A percentile compares a stretch with the other conserved stretches of the same genome.
These are phyloP conservation scores for Calocera viscosa DNA, from an alignment of 768 basidiomycete species.

Conservation along the genomic window DNA sequence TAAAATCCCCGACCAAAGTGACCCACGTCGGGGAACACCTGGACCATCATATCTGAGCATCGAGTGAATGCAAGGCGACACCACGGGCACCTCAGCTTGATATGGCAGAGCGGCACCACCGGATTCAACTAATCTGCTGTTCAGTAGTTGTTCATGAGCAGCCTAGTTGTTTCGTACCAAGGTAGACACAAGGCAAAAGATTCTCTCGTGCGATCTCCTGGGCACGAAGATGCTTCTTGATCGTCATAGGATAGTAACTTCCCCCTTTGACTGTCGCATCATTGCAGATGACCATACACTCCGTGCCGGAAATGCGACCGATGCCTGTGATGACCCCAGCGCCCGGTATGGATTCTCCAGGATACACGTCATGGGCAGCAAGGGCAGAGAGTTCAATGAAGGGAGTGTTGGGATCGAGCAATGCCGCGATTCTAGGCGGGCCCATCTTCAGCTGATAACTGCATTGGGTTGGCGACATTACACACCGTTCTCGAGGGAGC, in stretches of 20 bases:
- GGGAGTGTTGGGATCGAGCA: slow-evolving; percentile 77
- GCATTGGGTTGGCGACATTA: background rate
- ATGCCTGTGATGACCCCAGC: slow-evolving; percentile 86
- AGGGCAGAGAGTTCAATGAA: slow-evolving; percentile 80
- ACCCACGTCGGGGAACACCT: slow-evolving; percentile 87
- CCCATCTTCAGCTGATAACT: background rate
- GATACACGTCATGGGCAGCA: slow-evolving; percentile 80
- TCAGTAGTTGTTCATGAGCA: background rate
- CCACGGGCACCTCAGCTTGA: slow-evolving; percentile 58
- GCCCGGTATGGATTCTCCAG: slow-evolving; percentile 57
- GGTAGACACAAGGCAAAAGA: slow-evolving; percentile 77
- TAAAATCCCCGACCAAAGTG: slow-evolving; percentile 96
- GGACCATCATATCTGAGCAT: background rate
- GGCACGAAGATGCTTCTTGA: slow-evolving; percentile 91
- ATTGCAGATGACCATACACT: slow-evolving; percentile 86
- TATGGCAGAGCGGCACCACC: slow-evolving; percentile 86
- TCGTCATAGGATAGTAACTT: slow-evolving; percentile 80
- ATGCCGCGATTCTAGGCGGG: slow-evolving; percentile 22
- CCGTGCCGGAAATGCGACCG: slow-evolving; percentile 62
- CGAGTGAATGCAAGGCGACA: background rate
- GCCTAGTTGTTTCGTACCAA: slow-evolving; percentile 48
- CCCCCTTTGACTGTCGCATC: slow-evolving; percentile 91
- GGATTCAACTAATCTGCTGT: slow-evolving; percentile 56
- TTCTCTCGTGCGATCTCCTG: slow-evolving; percentile 92
- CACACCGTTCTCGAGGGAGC: slow-evolving; percentile 70